These are phyloP conservation scores for Moniliophthora roreri DNA, from an alignment of 1,284 basidiomycete species.

Conservation along the genomic window DNA sequence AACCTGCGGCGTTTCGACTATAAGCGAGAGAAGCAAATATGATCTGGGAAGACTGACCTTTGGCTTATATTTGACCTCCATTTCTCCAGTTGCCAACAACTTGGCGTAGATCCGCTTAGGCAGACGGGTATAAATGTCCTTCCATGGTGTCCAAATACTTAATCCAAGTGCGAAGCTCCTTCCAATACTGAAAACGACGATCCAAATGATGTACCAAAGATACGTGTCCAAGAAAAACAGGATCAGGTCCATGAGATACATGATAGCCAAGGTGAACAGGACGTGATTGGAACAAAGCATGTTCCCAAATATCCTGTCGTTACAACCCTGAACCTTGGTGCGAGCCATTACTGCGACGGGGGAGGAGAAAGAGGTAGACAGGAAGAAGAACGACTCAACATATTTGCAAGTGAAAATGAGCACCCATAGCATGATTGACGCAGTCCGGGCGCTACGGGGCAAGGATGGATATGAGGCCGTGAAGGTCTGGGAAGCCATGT, in stretches of 20 bases:
- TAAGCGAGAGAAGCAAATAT: too few relatives aligned
- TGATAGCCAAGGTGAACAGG: constrained; percentile 88
- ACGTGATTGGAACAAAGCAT: constrained; percentile 87
- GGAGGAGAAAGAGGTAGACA: constrained; percentile 89
- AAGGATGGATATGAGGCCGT: constrained; percentile 91
- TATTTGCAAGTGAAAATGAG: constrained; percentile 93
- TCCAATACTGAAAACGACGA: constrained; percentile 90
- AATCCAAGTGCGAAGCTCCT: constrained; percentile 88
- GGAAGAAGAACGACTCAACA: constrained; percentile 93
- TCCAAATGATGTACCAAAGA: constrained; percentile 97
- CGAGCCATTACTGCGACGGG: constrained; percentile 92
- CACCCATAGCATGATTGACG: constrained; percentile 85
- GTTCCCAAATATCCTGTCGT: constrained; percentile 78
- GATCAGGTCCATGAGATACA: constrained; percentile 95
- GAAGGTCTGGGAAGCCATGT: constrained; percentile 95
- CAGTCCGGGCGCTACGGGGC: constrained; percentile 63
- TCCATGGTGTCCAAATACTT: constrained; percentile 98
- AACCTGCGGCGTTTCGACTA: constrained; percentile 61
- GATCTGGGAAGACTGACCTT: constrained; percentile 71
- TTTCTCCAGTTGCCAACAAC: constrained; percentile 87
- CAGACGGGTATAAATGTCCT: constrained; percentile 91
- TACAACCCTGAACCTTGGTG: constrained; percentile 86
- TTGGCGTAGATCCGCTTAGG: constrained; percentile 97
- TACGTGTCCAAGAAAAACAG: constrained; percentile 98
- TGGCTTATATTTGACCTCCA: constrained; percentile 98